phyloP scores from a whole-genome alignment of 139 green algal genomes.

The Volvox reticuliferus region DNA sequence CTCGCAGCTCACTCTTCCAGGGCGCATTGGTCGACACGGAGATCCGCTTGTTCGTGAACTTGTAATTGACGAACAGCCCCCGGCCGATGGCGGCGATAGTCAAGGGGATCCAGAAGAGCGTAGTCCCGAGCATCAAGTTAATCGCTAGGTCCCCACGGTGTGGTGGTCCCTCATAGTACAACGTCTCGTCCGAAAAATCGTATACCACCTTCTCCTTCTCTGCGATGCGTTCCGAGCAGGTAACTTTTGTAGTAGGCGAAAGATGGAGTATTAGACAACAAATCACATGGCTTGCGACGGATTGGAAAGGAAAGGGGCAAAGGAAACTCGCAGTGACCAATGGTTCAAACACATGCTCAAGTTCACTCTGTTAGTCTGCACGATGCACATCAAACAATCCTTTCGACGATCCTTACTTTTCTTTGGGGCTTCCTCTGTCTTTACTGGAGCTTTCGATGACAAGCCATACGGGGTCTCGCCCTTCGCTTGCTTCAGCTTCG shows the following conservation, averaged over 20 bases:
- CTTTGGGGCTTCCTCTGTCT: constrained; percentile 18
- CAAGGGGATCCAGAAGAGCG: constrained; percentile 89
- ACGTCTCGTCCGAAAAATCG: constrained; percentile 19
- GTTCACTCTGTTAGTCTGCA: too few relatives aligned
- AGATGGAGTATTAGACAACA: too few relatives aligned
- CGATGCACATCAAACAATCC: too few relatives aligned
- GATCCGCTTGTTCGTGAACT: constrained; percentile 89
- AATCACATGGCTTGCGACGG: too few relatives aligned
- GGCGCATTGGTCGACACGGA: constrained; percentile 83
- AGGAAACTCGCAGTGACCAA: too few relatives aligned
- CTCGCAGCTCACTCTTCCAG: constrained; percentile 82
- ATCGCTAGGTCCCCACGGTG: constrained; percentile 84
- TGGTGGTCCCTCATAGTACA: constrained; percentile 48
- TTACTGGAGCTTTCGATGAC: constrained; percentile 55
- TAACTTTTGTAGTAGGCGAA: too few relatives aligned
- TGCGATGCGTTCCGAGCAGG: background rate
- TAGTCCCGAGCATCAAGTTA: constrained; percentile 87
- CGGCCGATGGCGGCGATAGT: constrained; percentile 81
- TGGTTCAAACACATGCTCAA: too few relatives aligned
- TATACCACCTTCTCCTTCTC: constrained; percentile 47
- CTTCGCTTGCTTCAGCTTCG: constrained; percentile 77
- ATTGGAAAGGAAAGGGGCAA: too few relatives aligned
- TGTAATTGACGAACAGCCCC: constrained; percentile 89
- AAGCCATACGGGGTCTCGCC: constrained; percentile 72
- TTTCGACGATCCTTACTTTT: background rate